Percentiles rank a stretch among this genome's conserved stretches.
Conservation (phyloP, 371 early-diverging fungal genomes). For the Dentiscutata heterogama region DNA sequence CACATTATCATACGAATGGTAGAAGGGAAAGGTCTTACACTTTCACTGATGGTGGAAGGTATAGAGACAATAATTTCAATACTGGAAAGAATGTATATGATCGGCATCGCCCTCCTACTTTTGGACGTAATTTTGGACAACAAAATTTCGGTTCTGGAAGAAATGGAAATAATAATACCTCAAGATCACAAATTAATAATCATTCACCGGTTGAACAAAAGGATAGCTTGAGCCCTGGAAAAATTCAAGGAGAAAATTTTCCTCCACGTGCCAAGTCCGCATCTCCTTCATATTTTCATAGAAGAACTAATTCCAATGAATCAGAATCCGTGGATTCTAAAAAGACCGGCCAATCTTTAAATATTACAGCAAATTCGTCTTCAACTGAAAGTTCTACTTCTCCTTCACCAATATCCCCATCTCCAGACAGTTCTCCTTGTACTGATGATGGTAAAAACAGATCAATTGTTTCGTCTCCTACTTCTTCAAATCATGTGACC, state of each 20-base stretch:
- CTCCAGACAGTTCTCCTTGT: background rate
- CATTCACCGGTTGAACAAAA: background rate
- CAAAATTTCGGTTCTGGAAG: background rate
- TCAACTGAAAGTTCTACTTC: background rate
- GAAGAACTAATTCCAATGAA: background rate
- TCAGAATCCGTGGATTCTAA: background rate
- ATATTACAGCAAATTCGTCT: background rate
- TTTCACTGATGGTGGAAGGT: background rate
- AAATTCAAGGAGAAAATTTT: background rate
- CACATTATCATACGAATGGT: background rate
- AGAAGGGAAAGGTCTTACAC: conserved; percentile 4
- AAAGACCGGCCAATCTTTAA: background rate
- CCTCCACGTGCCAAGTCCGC: conserved; percentile 15
- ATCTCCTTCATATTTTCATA: conserved; percentile 6
- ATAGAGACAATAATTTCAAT: background rate
- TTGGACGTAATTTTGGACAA: background rate
- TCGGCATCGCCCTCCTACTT: background rate
- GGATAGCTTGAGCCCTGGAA: background rate
- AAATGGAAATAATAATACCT: background rate
- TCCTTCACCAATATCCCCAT: background rate
- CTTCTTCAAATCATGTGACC: background rate
- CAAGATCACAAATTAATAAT: background rate
- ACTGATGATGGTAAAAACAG: background rate
- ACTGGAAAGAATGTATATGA: background rate
- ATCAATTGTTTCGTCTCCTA: background rate